Base-by-base conservation (phyloP, 805 yeast genomes). In the Candida alai region DNA sequence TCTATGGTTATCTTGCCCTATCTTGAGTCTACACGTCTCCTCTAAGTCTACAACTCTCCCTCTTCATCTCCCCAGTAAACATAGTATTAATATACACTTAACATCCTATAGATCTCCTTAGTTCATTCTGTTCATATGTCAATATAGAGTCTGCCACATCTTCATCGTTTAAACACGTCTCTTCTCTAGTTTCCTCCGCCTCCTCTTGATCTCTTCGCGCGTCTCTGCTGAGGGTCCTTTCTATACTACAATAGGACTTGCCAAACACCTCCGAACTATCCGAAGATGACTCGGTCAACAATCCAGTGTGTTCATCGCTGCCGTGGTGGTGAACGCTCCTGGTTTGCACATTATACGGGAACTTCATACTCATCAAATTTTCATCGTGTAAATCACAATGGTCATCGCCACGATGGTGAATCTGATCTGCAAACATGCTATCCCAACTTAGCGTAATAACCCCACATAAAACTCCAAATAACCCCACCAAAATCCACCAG, bases 401-500 rank as follows among this genome's bases (percentile, higher is more conserved):
- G 46, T 47, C 25, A 40, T 43, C 34, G n/a, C n/a, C n/a, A n/a
- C n/a, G n/a, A 13, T 19, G 9, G 11, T 23, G 24, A 13, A 9
- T 12, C 29, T 21, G 12, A 18, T 20, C 8, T 18, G 11, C 32
- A 41, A 54, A 49, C 1, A 68, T 65, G 30, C 62, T 54, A 37
- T 62, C 73, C 72, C 79, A 72, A 34, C 88, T 80, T 13, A 86
- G 64, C 9, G 74, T 54, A 21, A 78, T 68, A 3, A 85, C 95
- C 2, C 95, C 95, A 15, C 76, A 72, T 13, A 80, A 52, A 0
- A 77, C 77, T 9, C 76, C 70, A 30, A 66, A 19, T 11, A 74
- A 60, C 1, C 80, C 81, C 1, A 65, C 14, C 5, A 65, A 37
- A 8, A 76, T 65, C 51, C 65, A 65, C 2, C 59, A 25, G 44